phyloP scores from a whole-genome alignment of 345 rosid species.

The Passiflora organensis region DNA sequence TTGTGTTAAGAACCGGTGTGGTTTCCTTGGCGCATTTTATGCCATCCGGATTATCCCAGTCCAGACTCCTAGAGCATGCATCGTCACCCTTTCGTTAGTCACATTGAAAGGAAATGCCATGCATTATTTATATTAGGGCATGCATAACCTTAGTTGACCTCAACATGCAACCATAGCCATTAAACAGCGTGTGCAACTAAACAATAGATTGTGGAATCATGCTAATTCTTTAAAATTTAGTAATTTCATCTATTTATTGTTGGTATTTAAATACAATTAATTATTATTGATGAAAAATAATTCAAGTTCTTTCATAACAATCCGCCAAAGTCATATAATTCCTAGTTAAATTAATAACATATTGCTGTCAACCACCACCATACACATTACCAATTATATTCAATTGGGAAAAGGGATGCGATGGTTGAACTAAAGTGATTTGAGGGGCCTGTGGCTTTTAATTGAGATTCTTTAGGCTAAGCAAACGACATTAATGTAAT shows the following conservation, averaged over 20 bases:
- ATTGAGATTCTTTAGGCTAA: not conserved
- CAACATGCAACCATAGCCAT: no score
- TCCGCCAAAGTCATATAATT: conserved; percentile 8
- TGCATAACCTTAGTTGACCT: no score
- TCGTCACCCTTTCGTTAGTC: not conserved
- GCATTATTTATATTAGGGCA: no score
- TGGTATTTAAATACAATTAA: no score
- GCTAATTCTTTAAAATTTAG: not conserved
- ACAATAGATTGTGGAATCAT: not conserved
- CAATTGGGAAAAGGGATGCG: not conserved
- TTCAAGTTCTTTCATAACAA: no score
- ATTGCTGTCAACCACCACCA: no score
- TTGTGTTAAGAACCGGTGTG: conserved; percentile 49
- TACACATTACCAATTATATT: no score
- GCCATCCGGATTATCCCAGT: conserved; percentile 52
- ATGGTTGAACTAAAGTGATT: not conserved
- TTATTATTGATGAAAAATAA: no score
- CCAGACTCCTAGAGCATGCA: conserved; percentile 46
- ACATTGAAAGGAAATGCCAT: not conserved
- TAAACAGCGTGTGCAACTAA: not conserved
- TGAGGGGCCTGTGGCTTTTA: not conserved
- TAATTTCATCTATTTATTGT: not conserved
- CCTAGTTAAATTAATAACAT: not conserved
- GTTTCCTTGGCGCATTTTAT: conserved; percentile 74
- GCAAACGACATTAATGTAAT: not conserved